Evolutionary conservation across 129 eudicot species (phyloP), one percentile per base, ranked within the genome.

Genomic region (Silybum marianum): DNA sequence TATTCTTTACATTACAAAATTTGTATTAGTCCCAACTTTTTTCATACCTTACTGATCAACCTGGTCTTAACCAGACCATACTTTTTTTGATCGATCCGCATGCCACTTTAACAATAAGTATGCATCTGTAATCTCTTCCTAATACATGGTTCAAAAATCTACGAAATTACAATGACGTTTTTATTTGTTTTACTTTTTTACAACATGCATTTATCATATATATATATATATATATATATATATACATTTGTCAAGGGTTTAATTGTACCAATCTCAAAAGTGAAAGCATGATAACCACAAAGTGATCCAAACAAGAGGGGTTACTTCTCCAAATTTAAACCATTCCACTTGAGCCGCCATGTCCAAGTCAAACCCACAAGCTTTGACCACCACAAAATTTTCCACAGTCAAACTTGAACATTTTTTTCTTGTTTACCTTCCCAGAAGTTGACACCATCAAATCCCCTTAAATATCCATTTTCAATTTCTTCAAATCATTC

Each of bases 351-450:
- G 9, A 87, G 97, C 97, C 93, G 95, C 95, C 97, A 86, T 58
- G 90, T 75, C 73, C 75, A 54, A 81, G 97, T 94, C 98, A 91
- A 85, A 86, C 83, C 87, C 93, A 89, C 89, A 88, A 83, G 84
- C 82, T 94, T 91, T 91, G 98, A 94, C 98, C 80, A 48, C 10
- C 7, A 28, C 9, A 21, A 44, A 48, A 75, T 73, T 34, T 93
- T 91, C 96, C 92, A 90, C 92, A 88, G 95, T 91, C 98, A 91
- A 94, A 91, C 51, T 78, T 78, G 23, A 83, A 78, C 14, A 71
- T 72, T 80, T 81, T 80, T 81, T 28, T 48, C 51, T 34, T 28
- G 13, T 63, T 74, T 14, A 48, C 74, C 96, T 93, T 93, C 92
- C 84, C 2, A 84, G 93, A 74, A 85, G 30, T 7, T 58, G 54